Evolutionary conservation across 1,284 basidiomycete species (phyloP), one percentile per base, ranked within the genome.

Genomic region (Cronartium quercuum): DNA sequence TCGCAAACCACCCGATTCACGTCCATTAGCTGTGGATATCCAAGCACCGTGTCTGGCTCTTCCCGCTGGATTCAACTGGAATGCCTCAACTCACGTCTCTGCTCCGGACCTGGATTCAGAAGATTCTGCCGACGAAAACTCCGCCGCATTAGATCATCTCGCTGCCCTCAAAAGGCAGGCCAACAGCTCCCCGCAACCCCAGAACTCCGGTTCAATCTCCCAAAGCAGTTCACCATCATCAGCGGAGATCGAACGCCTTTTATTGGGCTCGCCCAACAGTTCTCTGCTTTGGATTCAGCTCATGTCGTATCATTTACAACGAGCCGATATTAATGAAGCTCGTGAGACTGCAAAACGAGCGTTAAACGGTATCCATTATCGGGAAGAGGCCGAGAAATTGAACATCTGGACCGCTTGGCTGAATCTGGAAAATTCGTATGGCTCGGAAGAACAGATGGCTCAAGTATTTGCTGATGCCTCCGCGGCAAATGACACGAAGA

Each of bases 281-380:
- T 98, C 97, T 0, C 97, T 90, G 83, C 86, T 98, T 55, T 99
- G 96, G 96, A 90, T 99, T 77, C 95, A 97, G 82, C 98, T 95
- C 83, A 98, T 99, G 92, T 95, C 94, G 5, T 96, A 98, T 87
- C 92, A 95, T 78, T 85, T 98, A 4, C 92, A 94, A 78, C 87
- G 98, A 15, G 93, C 94, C 58, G 95, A 99, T 82, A 86, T 98
- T 60, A 93, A 94, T 79, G 94, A 94, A 83, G 96, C 95, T 15
- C 88, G 94, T 44, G 88, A 90, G 80, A 89, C 94, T 64, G 95
- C 89, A 18, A 86, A 87, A 68, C 88, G 92, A 38, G 96, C 94
- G 3, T 84, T 96, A 76, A 85, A 88, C 79, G 89, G 89, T 15
- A 98, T 99, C 84, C 90, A 87, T 81, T 98, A 94, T 84, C 87